These are phyloP conservation scores for Apiospora hydei DNA, from an alignment of 2,329 filamentous ascomycete species.

Conservation along the genomic window DNA sequence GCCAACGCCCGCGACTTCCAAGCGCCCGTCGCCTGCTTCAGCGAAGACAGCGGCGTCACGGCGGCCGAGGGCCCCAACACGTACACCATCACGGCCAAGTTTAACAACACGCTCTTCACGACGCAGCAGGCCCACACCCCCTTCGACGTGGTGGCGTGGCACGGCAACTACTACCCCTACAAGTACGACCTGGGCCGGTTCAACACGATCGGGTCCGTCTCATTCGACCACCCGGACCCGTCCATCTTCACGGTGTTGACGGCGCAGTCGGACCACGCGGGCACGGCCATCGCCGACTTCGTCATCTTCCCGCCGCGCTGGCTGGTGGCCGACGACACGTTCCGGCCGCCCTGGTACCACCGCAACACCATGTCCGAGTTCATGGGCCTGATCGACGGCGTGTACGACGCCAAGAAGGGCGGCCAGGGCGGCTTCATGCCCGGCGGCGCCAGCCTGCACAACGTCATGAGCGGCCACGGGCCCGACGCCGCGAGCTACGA, in stretches of 20 bases:
- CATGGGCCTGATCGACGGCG: conserved; percentile 57
- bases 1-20: conserved; percentile 72
- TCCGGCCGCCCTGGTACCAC: conserved; percentile 69
- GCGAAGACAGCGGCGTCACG: conserved; percentile 54
- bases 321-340: conserved; percentile 66
- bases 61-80: conserved; percentile 41
- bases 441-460: conserved; percentile 60
- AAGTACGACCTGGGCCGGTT: conserved; percentile 76
- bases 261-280: conserved; percentile 55
- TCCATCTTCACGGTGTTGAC: conserved; percentile 72
- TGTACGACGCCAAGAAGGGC: conserved; percentile 62
- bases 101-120: conserved; percentile 67
- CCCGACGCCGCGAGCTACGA: conserved; percentile 59
- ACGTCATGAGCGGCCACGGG: conserved; percentile 66
- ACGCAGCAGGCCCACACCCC: conserved; percentile 69
- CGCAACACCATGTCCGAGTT: conserved; percentile 63
- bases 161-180: conserved; percentile 74
- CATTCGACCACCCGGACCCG: conserved; percentile 73
- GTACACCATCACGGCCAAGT: conserved; percentile 63
- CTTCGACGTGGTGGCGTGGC: conserved; percentile 76
- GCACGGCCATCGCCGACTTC: conserved; percentile 67
- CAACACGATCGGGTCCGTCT: conserved; percentile 71
- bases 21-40: conserved; percentile 66
- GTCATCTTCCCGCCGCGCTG: conserved; percentile 69
- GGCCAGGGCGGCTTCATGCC: conserved; percentile 53